Conservation (phyloP, 768 basidiomycete genomes). For the Lyophyllum decastes region DNA sequence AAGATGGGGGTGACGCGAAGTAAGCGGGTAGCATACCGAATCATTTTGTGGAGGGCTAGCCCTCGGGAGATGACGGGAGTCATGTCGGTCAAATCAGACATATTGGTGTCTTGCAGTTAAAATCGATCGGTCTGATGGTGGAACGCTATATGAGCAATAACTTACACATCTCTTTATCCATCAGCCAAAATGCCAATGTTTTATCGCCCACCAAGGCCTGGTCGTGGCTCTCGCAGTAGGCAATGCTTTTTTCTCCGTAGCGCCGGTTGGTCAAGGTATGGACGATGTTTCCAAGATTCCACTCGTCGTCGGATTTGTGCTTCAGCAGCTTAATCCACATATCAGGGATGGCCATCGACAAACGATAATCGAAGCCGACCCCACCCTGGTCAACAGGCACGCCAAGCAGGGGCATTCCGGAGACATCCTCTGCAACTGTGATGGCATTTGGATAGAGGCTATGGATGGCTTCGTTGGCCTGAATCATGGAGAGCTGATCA, state of each 20-base stretch:
- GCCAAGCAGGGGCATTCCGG: slow-evolving; percentile 97
- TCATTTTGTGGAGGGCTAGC: slow-evolving; percentile 95
- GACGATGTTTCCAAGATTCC: slow-evolving; percentile 86
- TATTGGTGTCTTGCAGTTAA: slow-evolving; percentile 72
- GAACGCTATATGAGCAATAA: slow-evolving; percentile 13
- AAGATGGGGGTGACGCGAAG: neutral
- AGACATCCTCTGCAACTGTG: slow-evolving; percentile 98
- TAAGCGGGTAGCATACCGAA: slow-evolving; percentile 56
- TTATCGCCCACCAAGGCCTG: slow-evolving; percentile 99
- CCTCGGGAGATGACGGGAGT: slow-evolving; percentile 89
- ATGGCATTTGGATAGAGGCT: slow-evolving; percentile 75
- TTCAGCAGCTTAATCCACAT: slow-evolving; percentile 99
- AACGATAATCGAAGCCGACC: slow-evolving; percentile 95
- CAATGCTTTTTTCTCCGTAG: slow-evolving; percentile 87
- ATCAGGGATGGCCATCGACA: slow-evolving; percentile 98
- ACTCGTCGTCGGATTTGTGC: slow-evolving; percentile 82
- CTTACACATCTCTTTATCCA: slow-evolving; percentile 99
- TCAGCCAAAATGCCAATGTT: slow-evolving; percentile 98
- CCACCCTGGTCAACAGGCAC: slow-evolving; percentile 79
- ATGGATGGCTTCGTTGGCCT: slow-evolving; percentile 95
- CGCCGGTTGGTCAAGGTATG: slow-evolving; percentile 91
- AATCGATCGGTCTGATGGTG: neutral
- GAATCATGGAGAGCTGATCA: neutral
- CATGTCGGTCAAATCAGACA: slow-evolving; percentile 84
- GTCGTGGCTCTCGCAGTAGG: slow-evolving; percentile 95